Percentiles rank a stretch among this genome's conserved stretches.
These are phyloP conservation scores for Ascochyta rabiei DNA, from an alignment of 2,329 filamentous ascomycete species.

Conservation along the genomic window DNA sequence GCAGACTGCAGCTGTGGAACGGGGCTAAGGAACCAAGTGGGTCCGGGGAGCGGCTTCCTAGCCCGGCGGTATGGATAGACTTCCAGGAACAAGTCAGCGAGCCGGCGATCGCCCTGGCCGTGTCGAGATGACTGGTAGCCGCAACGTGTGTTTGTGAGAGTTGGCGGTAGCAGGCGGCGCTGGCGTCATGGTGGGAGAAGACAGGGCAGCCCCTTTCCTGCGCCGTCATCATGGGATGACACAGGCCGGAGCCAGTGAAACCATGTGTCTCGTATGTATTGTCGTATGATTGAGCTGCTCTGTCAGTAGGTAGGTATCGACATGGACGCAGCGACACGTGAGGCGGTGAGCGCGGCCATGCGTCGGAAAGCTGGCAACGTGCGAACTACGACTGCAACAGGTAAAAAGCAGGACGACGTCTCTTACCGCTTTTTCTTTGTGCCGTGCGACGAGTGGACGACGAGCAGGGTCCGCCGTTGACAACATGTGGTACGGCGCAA, in stretches of 20 bases:
- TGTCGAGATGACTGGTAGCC: constrained; percentile 36
- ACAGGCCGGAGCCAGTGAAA: constrained; percentile 23
- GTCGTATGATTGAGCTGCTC: constrained; percentile 17
- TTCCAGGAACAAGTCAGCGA: constrained; percentile 44
- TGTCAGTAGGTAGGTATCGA: constrained; percentile 29
- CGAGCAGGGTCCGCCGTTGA: constrained; percentile 23
- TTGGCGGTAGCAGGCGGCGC: constrained; percentile 16
- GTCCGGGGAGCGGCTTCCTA: constrained; percentile 46
- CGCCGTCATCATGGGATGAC: constrained; percentile 33
- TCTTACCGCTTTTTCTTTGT: constrained; percentile 45
- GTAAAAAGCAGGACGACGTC: constrained; percentile 29
- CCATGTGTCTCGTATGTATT: constrained; percentile 5
- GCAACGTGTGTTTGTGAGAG: constrained; percentile 28
- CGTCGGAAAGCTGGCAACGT: constrained; percentile 28
- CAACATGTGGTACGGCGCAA: constrained; percentile 28
- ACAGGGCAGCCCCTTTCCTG: constrained; percentile 32
- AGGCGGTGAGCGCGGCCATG: constrained; percentile 36
- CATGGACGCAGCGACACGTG: constrained; percentile 11
- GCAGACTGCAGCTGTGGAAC: constrained; percentile 29
- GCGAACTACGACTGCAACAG: constrained; percentile 38
- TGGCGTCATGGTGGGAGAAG: constrained; percentile 30
- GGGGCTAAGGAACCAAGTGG: constrained; percentile 30
- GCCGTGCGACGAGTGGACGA: constrained; percentile 28
- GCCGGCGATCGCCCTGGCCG: constrained; percentile 38
- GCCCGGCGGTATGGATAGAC: constrained; percentile 41